Conservation (phyloP, 2,329 filamentous ascomycete genomes). For the Coniochaeta pulveracea region DNA sequence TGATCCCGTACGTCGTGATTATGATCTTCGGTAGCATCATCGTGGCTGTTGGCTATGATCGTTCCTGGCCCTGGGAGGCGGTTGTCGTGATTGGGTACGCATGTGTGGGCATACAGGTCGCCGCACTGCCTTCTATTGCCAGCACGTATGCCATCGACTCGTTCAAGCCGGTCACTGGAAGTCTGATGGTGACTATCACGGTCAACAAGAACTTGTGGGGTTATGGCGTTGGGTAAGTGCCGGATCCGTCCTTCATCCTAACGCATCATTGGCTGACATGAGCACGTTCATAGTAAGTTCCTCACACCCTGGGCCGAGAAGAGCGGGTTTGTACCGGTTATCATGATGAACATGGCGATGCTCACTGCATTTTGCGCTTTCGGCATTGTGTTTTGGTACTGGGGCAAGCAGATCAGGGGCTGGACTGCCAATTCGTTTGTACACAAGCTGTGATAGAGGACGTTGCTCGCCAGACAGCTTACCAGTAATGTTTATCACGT, state of each 20-base stretch:
- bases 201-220: constrained; percentile 19
- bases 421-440: constrained; percentile 19
- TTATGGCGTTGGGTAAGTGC: constrained; percentile 13
- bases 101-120: constrained; percentile 19
- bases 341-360: constrained; percentile 16
- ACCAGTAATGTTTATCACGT: no score
- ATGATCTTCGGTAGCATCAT: constrained; percentile 33
- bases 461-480: no score
- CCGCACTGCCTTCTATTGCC: constrained; percentile 45
- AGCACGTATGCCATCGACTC: constrained; percentile 50
- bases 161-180: constrained; percentile 45
- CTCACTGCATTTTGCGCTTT: constrained; percentile 12
- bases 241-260: background rate
- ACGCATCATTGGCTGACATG: background rate
- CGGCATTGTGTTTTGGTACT: constrained; percentile 16
- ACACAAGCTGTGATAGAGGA: constrained; percentile 8
- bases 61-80: constrained; percentile 33
- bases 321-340: constrained; percentile 13
- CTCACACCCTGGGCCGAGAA: constrained; percentile 15
- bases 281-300: constrained; percentile 11
- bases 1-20: constrained; percentile 31
- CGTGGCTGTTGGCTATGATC: constrained; percentile 32
- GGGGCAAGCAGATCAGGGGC: constrained; percentile 20
- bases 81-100: constrained; percentile 37
- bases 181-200: constrained; percentile 14